Evolutionary conservation across 768 basidiomycete genomes (phyloP), one percentile per base, ranked within the genome.

Genomic region (Lactarius sp.): DNA sequence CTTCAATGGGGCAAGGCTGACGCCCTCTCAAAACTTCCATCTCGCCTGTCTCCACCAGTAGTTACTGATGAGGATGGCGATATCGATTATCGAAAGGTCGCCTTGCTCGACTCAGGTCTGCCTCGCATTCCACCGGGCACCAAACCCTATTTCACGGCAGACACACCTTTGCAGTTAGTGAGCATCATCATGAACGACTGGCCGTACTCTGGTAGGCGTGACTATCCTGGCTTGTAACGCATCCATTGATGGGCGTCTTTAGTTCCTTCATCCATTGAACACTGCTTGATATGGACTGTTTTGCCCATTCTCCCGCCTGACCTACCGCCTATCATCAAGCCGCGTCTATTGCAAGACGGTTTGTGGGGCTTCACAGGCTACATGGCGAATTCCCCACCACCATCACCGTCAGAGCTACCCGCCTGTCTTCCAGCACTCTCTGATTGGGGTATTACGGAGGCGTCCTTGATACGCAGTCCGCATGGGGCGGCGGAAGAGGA

Each of bases 121-220:
- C 75, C 75, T 18, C 68, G 73, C 10, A 70, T 79, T 16, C 76
- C 73, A 33, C 60, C 68, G 6, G 70, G 75, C 58, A 71, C 75
- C 3, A 84, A 83, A 7, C 74, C 77, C 13, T 89, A 88, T 72
- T 93, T 94, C 73, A 84, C 78, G 37, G 81, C 81, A 13, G 78
- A 86, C 66, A 85, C 84, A 9, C 82, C 87, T 0, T 68, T 78
- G 13, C 76, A 83, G 41, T 76, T 83, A 57, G 75, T 90, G 66
- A 87, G 85, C 69, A 84, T 92, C 65, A 87, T 87, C 52, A 85
- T 78, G 69, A 92, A 93, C 70, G 90, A 92, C 71, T 94, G 92
- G 92, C 92, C 92, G 0, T 94, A 94, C 73, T 92, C 89, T 7
- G 84, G 89, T 87, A 69, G 59, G 78, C 51, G 10, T 56, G 39